Evolutionary conservation across 768 basidiomycete species (phyloP).

Genomic region (Lactarius evosmus): DNA sequence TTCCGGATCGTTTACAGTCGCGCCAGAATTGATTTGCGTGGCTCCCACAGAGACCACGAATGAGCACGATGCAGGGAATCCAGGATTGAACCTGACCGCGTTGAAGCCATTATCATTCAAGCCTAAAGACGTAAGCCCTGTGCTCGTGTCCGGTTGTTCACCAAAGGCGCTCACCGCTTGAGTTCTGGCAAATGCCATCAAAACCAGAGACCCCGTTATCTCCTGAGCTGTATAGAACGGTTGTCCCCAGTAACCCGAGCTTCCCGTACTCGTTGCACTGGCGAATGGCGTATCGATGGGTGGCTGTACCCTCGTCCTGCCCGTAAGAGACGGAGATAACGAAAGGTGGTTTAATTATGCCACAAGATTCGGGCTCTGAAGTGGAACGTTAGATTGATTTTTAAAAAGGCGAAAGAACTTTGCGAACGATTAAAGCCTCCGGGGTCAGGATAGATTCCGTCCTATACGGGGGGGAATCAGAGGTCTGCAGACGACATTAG

Average conservation of each 20-base stretch:
- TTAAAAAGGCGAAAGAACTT: neutral
- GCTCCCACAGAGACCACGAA: slow-evolving; percentile 40
- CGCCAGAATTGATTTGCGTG: slow-evolving; percentile 38
- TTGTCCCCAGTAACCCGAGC: slow-evolving; percentile 41
- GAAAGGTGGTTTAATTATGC: slow-evolving; percentile 36
- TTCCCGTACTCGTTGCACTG: slow-evolving; percentile 49
- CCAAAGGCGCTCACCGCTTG: slow-evolving; percentile 28
- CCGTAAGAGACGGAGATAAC: slow-evolving; percentile 44
- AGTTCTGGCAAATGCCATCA: slow-evolving; percentile 35
- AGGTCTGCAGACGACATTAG: neutral
- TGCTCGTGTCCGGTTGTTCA: neutral
- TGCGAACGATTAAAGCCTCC: slow-evolving; percentile 37
- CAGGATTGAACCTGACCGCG: slow-evolving; percentile 40
- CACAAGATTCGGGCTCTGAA: slow-evolving; percentile 39
- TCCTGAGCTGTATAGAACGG: slow-evolving; percentile 45
- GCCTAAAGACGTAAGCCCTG: slow-evolving; percentile 28
- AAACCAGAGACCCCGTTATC: slow-evolving; percentile 45
- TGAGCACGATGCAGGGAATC: slow-evolving; percentile 45
- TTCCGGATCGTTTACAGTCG: slow-evolving; percentile 38
- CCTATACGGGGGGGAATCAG: slow-evolving; percentile 9
- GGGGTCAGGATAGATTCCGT: slow-evolving; percentile 42
- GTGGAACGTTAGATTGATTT: neutral
- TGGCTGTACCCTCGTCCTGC: slow-evolving; percentile 38
- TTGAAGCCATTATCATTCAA: slow-evolving; percentile 19
- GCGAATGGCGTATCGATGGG: slow-evolving; percentile 38